These are phyloP conservation scores for Penicillium riverlandense DNA, from an alignment of 495 filamentous ascomycete genomes.

Conservation along the genomic window DNA sequence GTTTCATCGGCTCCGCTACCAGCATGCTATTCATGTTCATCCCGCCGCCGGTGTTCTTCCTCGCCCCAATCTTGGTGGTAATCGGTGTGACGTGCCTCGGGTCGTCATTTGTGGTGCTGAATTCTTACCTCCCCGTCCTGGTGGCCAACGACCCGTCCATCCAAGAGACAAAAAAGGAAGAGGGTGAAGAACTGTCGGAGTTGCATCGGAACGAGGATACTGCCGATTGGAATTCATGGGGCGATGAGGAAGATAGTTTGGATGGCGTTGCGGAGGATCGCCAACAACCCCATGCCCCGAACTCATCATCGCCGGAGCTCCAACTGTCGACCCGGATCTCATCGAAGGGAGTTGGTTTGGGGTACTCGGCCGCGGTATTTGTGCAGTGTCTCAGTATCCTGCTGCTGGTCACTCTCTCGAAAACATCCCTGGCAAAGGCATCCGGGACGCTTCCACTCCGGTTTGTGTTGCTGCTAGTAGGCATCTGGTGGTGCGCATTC, in stretches of 20 bases:
- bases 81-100: slow-evolving; percentile 69
- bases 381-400: slow-evolving; percentile 70
- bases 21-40: slow-evolving; percentile 84
- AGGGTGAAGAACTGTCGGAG: slow-evolving; percentile 18
- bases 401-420: slow-evolving; percentile 56
- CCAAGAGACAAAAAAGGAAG: slow-evolving; percentile 13
- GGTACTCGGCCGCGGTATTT: slow-evolving; percentile 69
- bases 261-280: slow-evolving; percentile 9
- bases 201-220: slow-evolving; percentile 10
- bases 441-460: slow-evolving; percentile 48
- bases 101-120: slow-evolving; percentile 45
- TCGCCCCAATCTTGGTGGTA: slow-evolving; percentile 72
- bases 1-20: slow-evolving; percentile 64
- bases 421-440: slow-evolving; percentile 42
- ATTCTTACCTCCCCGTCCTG: slow-evolving; percentile 44
- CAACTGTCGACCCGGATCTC: slow-evolving; percentile 73
- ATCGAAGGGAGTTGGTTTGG: slow-evolving; percentile 71
- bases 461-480: slow-evolving; percentile 70
- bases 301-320: slow-evolving; percentile 53
- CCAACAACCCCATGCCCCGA: slow-evolving; percentile 1
- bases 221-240: slow-evolving; percentile 31
- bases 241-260: slow-evolving; percentile 15
- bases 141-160: slow-evolving; percentile 41
- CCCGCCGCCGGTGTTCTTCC: slow-evolving; percentile 58
- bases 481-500: slow-evolving; percentile 84